Base-by-base conservation (phyloP, 2,329 filamentous ascomycete genomes). In the Metarhizium sp. region DNA sequence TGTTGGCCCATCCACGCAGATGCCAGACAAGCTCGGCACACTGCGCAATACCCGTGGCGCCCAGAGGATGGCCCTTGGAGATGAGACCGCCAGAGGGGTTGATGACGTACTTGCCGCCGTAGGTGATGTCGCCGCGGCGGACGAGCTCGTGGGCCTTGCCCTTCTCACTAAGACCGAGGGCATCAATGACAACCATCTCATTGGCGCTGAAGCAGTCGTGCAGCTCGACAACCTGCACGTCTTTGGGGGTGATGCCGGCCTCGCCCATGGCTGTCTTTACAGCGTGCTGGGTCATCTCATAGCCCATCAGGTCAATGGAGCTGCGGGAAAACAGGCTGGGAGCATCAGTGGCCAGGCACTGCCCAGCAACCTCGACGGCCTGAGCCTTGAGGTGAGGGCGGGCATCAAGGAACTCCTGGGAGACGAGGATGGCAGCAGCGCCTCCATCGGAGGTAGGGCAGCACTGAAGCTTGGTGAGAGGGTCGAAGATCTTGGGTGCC, bases 191-290 rank as follows among this genome's bases (percentile, higher is more conserved):
- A 52, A 94, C 81, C 87, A 97, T 88, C 77, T 97, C 90, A 70
- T 97, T 97, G 30, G 92, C 86, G 18, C 86, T 91, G 80, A 97
- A 97, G 76, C 94, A 97, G 75, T 97, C 94, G 73, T 97, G 94
- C 58, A 97, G 78, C 75, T 97, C 92, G 66, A 90, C 91, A 16
- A 97, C 88, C 65, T 87, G 84, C 59, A 92, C 80, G 61, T 95
- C 88, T 38, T 75, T 71, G 0, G 88, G 75, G 2, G 84, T 79
- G 58, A 88, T 75, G 25, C 82, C 80, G 0, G 91, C 90, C 73
- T 97, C 88, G 36, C 74, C 76, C 59, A 88, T 76, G n/a, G 92
- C 92, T 0, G 77, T 75, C 58, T 77, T 72, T 7, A 83, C 85
- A 0, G 92, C 92, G 55, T 78, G 74, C 66, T 84, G 78, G 16